These are phyloP conservation scores for Ajuga reptans DNA, from an alignment of 305 asterid species.

Conservation along the genomic window DNA sequence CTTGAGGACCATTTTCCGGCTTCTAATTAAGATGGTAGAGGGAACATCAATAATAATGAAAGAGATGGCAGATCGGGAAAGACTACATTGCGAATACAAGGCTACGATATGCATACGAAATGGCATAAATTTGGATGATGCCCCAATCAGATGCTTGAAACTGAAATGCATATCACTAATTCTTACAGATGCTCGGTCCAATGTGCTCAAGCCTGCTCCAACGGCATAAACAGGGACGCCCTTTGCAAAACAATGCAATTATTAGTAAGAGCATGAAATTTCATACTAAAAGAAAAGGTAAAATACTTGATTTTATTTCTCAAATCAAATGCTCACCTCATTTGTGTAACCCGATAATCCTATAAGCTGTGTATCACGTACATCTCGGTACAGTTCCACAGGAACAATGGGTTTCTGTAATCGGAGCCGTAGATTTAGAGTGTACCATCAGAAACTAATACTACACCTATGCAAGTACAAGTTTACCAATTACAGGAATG, in stretches of 20 bases:
- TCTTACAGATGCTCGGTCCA: conserved; percentile 77
- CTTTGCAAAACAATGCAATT: conserved; percentile 25
- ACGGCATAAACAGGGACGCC: conserved; percentile 72
- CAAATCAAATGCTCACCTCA: conserved; percentile 43
- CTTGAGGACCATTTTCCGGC: background rate
- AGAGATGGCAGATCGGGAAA: background rate
- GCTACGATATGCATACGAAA: background rate
- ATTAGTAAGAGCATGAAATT: conserved; percentile 12
- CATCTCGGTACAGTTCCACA: conserved; percentile 49
- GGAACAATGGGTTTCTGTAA: conserved; percentile 81
- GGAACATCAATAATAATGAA: background rate
- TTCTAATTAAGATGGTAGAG: background rate
- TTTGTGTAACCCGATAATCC: conserved; percentile 73
- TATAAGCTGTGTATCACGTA: conserved; percentile 80
- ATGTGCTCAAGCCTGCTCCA: conserved; percentile 72
- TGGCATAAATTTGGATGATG: background rate
- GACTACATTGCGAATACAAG: background rate
- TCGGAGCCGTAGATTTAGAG: conserved; percentile 12
- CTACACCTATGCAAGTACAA: background rate
- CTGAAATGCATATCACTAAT: conserved; percentile 1
- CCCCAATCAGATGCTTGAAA: conserved; percentile 8
- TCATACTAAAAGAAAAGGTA: conserved; percentile 11
- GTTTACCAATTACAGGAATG: background rate
- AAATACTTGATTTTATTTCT: background rate
- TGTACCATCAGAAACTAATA: conserved; percentile 9